These are phyloP conservation scores for Sanghuangporus baumii DNA, from an alignment of 1,284 basidiomycete genomes.

Conservation along the genomic window DNA sequence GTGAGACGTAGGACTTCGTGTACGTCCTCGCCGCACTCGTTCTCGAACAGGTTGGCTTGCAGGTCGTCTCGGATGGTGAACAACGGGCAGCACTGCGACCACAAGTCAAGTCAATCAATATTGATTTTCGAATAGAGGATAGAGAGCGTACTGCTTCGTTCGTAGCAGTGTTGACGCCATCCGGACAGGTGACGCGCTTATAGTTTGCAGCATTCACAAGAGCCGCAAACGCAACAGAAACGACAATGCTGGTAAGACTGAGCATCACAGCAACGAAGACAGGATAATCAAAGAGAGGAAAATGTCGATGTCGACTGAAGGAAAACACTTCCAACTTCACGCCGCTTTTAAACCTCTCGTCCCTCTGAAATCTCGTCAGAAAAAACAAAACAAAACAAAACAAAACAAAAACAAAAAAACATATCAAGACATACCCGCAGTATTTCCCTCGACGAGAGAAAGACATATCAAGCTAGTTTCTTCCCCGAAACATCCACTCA, in stretches of 20 bases:
- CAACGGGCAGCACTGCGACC: background rate
- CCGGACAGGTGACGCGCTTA: constrained; percentile 21
- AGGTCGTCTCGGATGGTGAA: constrained; percentile 18
- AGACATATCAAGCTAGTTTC: background rate
- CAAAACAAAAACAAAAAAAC: background rate
- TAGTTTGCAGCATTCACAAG: constrained; percentile 6
- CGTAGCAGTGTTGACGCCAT: constrained; percentile 18
- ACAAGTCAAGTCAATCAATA: background rate
- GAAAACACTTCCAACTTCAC: background rate
- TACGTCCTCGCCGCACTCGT: constrained; percentile 19
- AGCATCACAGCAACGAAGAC: background rate
- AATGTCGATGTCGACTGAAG: background rate
- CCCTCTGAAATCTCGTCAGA: background rate
- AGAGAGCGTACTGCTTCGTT: constrained; percentile 9
- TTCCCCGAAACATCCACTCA: background rate
- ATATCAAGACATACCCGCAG: background rate
- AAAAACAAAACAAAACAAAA: too few species aligned
- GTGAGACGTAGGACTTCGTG: constrained; percentile 22
- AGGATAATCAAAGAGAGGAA: background rate
- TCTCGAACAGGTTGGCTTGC: constrained; percentile 20
- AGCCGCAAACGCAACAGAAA: constrained; percentile 9
- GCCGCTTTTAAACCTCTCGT: background rate
- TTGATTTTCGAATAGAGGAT: background rate
- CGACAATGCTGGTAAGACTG: background rate
- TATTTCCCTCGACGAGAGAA: background rate